Evolutionary conservation across 2,329 filamentous ascomycete species (phyloP).

Genomic region (Sarocladiaceae sp.): DNA sequence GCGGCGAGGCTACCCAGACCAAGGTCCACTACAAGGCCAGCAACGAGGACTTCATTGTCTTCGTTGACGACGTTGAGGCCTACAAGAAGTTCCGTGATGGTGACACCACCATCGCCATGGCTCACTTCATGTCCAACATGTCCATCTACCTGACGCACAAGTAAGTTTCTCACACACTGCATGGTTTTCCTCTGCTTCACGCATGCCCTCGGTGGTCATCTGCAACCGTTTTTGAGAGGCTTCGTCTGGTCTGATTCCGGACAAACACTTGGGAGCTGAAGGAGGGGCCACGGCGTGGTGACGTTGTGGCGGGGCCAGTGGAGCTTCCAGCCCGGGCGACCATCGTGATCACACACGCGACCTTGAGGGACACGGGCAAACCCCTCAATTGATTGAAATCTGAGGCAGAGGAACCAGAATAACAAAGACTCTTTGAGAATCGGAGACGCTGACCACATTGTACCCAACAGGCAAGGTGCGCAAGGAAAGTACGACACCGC

Average conservation of each 20-base stretch:
- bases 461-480: conserved; percentile 62
- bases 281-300: neutral
- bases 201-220: neutral
- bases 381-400: neutral
- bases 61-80: conserved; percentile 52
- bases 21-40: conserved; percentile 84
- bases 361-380: neutral
- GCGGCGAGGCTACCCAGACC: conserved; percentile 61
- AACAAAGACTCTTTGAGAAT: neutral
- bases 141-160: conserved; percentile 86
- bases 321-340: neutral
- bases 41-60: conserved; percentile 53
- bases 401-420: neutral
- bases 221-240: conserved; percentile 1
- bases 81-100: conserved; percentile 63
- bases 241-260: no score
- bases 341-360: conserved; percentile 4
- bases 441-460: neutral
- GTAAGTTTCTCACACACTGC: conserved; percentile 47
- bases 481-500: conserved; percentile 75
- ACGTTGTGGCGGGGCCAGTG: conserved; percentile 7
- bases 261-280: neutral
- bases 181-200: neutral
- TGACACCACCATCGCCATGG: conserved; percentile 72
- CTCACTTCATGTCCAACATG: conserved; percentile 80